Conservation (phyloP, 1,139 yeast genomes). For the Kazachstania sp. region DNA sequence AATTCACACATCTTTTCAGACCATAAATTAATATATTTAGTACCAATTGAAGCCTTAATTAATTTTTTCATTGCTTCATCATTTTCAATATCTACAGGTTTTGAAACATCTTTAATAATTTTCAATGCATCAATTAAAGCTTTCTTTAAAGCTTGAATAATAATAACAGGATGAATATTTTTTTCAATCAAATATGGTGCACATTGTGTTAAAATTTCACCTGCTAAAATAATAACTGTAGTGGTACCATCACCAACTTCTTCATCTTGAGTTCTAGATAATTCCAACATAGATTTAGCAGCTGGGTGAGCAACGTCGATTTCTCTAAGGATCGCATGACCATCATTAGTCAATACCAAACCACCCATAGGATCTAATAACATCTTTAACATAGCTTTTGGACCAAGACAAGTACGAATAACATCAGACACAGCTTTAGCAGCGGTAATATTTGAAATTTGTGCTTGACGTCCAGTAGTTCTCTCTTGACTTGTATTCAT, state of each 20-base stretch:
- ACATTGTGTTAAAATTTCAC: constrained; percentile 92
- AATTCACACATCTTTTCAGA: constrained; percentile 83
- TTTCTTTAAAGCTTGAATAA: constrained; percentile 86
- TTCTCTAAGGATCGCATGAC: constrained; percentile 86
- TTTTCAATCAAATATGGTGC: constrained; percentile 84
- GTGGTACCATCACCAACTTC: constrained; percentile 99
- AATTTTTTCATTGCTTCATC: constrained; percentile 82
- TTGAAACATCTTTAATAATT: constrained; percentile 75
- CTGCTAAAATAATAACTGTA: constrained; percentile 88
- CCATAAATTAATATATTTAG: constrained; percentile 91
- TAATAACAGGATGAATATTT: constrained; percentile 93
- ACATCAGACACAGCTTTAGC: constrained; percentile 98
- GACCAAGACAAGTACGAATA: constrained; percentile 97
- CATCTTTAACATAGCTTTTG: constrained; percentile 98
- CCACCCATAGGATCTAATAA: constrained; percentile 98
- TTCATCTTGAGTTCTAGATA: constrained; percentile 96
- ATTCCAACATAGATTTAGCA: constrained; percentile 96
- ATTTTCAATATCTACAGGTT: constrained; percentile 73
- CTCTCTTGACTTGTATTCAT: constrained; percentile 85
- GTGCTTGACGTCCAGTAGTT: constrained; percentile 96
- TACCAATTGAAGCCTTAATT: constrained; percentile 88
- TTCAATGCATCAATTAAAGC: constrained; percentile 89
- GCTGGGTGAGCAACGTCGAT: constrained; percentile 96
- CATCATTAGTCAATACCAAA: constrained; percentile 93
- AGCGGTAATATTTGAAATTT: constrained; percentile 91